Conservation (phyloP, 139 green algal species). For the Asterochloris sp. region DNA sequence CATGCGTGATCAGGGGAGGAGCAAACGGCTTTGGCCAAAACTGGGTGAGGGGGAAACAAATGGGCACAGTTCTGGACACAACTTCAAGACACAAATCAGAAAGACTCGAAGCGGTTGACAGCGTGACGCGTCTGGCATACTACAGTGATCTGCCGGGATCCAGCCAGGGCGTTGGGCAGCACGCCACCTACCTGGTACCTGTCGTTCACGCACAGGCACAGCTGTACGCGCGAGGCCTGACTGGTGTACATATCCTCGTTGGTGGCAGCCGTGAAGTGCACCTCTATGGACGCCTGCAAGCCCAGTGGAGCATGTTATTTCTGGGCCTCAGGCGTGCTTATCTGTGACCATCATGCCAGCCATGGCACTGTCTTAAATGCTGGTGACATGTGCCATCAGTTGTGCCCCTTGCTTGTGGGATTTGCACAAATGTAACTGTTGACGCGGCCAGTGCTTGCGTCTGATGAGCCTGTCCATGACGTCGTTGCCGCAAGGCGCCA, state of each 20-base stretch:
- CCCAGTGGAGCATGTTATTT: not conserved
- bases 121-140: too few species aligned
- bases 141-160: too few species aligned
- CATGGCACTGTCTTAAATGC: not conserved
- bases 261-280: conserved; percentile 1
- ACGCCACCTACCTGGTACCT: too few species aligned
- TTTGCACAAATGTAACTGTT: not conserved
- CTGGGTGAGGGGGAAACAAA: too few species aligned
- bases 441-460: not conserved
- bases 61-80: too few species aligned
- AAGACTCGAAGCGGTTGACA: too few species aligned
- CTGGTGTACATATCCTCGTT: conserved; percentile 16
- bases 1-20: too few species aligned
- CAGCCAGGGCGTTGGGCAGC: too few species aligned
- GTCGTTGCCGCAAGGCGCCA: too few species aligned
- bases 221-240: conserved; percentile 1
- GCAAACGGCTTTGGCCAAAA: too few species aligned
- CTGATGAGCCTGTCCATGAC: too few species aligned
- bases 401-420: not conserved
- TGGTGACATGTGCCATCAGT: not conserved
- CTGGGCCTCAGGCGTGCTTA: not conserved
- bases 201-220: not conserved
- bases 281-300: conserved; percentile 11
- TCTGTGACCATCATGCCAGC: not conserved
- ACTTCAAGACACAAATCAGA: too few species aligned